Conservation (phyloP, 257 asterid genomes). For the Capsicum chinense region DNA sequence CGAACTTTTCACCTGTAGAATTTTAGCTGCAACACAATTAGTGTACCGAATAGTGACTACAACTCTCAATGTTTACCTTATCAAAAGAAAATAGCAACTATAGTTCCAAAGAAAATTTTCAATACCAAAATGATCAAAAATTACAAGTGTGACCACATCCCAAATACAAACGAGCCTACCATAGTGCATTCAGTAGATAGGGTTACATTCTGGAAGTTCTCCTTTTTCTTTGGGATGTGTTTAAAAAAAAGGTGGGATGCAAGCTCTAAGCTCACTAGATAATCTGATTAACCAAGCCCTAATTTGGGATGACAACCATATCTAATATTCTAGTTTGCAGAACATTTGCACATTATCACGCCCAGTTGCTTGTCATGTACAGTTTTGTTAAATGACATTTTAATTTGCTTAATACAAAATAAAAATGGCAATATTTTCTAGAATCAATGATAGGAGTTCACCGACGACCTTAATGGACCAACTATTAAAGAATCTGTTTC, state of each 20-base stretch:
- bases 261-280: neutral
- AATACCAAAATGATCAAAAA: neutral
- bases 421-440: neutral
- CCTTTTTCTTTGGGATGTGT: neutral
- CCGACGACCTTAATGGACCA: neutral
- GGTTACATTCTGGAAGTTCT: neutral
- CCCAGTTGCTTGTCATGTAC: neutral
- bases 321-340: neutral
- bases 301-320: neutral
- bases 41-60: constrained; percentile 26
- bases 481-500: neutral
- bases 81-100: constrained; percentile 7
- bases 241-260: neutral
- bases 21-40: constrained; percentile 40
- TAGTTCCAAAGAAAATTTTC: neutral
- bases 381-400: neutral
- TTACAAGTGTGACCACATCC: neutral
- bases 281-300: neutral
- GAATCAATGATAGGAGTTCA: neutral
- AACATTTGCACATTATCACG: neutral
- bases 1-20: constrained; percentile 85
- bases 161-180: neutral
- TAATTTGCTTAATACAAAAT: neutral
- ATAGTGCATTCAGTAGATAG: constrained; percentile 19
- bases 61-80: neutral